Conservation (phyloP, 192 early-diverging fungal genomes). For the Coemansia sp. region DNA sequence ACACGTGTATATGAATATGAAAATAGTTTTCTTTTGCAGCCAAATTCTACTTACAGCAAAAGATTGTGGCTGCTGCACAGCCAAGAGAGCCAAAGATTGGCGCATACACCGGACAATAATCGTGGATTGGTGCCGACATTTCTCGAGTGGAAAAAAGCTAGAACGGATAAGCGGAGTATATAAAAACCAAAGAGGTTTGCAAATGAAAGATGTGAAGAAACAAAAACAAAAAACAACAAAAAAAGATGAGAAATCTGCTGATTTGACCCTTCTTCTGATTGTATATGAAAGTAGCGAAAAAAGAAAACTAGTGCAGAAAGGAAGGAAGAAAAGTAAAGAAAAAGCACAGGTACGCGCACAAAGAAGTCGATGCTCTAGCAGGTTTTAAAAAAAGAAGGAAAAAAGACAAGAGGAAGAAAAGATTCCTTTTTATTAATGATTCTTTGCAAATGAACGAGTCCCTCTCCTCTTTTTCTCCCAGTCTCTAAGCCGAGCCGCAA, state of each 20-base stretch:
- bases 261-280: neutral
- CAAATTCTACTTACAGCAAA: slow-evolving; percentile 69
- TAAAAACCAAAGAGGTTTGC: neutral
- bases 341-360: neutral
- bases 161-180: no score
- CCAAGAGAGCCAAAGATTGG: slow-evolving; percentile 96
- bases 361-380: neutral
- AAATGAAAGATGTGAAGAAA: neutral
- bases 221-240: no score
- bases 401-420: neutral
- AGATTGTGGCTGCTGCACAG: slow-evolving; percentile 87
- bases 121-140: slow-evolving; percentile 53
- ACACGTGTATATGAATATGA: neutral
- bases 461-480: no score
- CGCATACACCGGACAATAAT: slow-evolving; percentile 84
- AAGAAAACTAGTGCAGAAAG: neutral
- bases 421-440: no score
- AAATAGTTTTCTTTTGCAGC: neutral
- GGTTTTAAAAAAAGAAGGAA: neutral
- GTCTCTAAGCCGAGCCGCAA: no score
- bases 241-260: neutral
- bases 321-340: neutral
- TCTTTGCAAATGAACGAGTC: no score
- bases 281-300: neutral
- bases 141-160: slow-evolving; percentile 1